phyloP scores from a whole-genome alignment of 768 basidiomycete genomes.

The Russula ochroleuca region DNA sequence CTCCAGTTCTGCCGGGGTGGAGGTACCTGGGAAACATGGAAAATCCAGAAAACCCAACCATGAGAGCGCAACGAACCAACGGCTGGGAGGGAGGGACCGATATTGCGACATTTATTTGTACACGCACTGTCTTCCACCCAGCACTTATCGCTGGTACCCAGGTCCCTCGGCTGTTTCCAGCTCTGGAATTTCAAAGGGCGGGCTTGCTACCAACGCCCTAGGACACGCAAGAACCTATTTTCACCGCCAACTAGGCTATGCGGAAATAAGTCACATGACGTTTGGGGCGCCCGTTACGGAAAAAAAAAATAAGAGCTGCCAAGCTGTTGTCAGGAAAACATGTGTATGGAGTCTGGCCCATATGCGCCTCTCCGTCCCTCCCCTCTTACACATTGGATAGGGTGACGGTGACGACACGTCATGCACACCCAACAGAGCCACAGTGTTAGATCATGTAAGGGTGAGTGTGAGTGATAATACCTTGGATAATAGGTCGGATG shows the following conservation, averaged over 20 bases:
- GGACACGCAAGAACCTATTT: constrained; percentile 1
- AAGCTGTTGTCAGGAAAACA: neutral
- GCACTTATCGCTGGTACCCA: neutral
- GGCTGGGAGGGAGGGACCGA: neutral
- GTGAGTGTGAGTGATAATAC: neutral
- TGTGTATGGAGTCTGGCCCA: neutral
- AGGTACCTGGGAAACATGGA: constrained; percentile 3
- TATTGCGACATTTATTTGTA: constrained; percentile 11
- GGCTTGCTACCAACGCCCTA: neutral
- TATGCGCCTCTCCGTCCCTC: neutral
- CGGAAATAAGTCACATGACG: constrained; percentile 12
- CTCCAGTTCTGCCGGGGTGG: neutral
- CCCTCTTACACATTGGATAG: neutral
- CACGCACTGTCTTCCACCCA: neutral
- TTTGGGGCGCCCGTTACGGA: constrained; percentile 7
- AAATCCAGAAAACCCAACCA: constrained; percentile 8
- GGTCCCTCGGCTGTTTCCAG: neutral
- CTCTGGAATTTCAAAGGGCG: neutral
- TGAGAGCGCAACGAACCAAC: neutral
- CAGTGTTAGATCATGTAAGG: neutral
- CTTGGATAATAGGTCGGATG: too few species aligned
- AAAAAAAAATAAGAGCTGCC: neutral
- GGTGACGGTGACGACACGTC: neutral
- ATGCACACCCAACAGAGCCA: neutral
- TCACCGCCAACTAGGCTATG: neutral